Evolutionary conservation across 805 yeast species (phyloP).

Genomic region (Wickerhamomyces sydowiorum): DNA sequence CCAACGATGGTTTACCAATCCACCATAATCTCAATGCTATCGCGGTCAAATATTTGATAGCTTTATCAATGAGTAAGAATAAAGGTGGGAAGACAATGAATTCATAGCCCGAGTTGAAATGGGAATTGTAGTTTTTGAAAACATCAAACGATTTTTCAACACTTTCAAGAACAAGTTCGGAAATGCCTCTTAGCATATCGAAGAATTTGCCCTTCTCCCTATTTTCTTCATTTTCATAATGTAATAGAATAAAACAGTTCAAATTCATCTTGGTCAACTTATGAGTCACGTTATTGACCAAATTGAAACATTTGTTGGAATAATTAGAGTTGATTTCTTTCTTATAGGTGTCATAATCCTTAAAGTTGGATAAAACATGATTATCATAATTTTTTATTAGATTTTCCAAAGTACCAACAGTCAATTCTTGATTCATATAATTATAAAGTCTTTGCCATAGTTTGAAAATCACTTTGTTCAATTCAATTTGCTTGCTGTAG

Average conservation of each 20-base stretch:
- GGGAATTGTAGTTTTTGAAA: slow-evolving; percentile 11
- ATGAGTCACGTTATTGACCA: slow-evolving; percentile 7
- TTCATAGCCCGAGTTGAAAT: slow-evolving; percentile 17
- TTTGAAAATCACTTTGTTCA: slow-evolving; percentile 3
- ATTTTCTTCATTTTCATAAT: slow-evolving; percentile 12
- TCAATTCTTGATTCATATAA: slow-evolving; percentile 4
- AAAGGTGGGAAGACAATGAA: slow-evolving; percentile 9
- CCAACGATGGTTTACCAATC: slow-evolving; percentile 2
- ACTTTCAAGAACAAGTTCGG: slow-evolving; percentile 3
- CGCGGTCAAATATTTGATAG: slow-evolving; percentile 3
- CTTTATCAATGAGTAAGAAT: slow-evolving; percentile 11
- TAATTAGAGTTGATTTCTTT: slow-evolving; percentile 1
- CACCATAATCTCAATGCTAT: slow-evolving; percentile 8
- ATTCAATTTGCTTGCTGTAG: slow-evolving; percentile 4
- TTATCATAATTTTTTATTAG: slow-evolving; percentile 1
- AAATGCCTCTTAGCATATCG: slow-evolving; percentile 1
- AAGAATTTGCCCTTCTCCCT: slow-evolving; percentile 7
- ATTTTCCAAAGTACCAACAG: slow-evolving; percentile 4
- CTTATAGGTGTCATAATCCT: slow-evolving; percentile 6
- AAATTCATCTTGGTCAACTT: slow-evolving; percentile 10
- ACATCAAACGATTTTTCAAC: slow-evolving; percentile 15
- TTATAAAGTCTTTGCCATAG: slow-evolving; percentile 5
- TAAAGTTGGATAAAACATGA: neutral
- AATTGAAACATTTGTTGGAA: slow-evolving; percentile 9
- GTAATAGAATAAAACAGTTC: slow-evolving; percentile 8